phyloP scores from a whole-genome alignment of 208 protist species.

The Leishmania tropica region DNA sequence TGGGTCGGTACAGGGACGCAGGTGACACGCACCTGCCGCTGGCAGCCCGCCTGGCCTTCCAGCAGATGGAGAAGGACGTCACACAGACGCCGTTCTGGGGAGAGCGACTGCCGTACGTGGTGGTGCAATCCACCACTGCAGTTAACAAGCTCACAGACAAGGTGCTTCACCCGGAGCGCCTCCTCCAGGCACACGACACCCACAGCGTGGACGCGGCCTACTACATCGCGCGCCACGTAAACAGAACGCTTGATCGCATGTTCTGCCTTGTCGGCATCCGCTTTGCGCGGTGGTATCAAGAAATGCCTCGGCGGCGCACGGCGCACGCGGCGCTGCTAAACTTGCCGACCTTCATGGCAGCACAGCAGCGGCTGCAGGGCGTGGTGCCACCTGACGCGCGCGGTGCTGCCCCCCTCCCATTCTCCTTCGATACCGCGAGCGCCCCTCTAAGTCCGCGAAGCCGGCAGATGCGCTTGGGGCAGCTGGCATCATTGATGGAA shows the following conservation, averaged over 20 bases:
- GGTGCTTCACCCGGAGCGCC: constrained; percentile 60
- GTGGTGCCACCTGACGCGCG: not conserved
- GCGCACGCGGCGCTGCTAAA: constrained; percentile 29
- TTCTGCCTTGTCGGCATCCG: constrained; percentile 78
- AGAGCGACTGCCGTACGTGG: constrained; percentile 78
- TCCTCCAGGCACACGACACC: constrained; percentile 40
- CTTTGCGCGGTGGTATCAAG: constrained; percentile 55
- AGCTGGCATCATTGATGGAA: not conserved
- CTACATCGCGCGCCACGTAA: constrained; percentile 81
- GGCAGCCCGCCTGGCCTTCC: constrained; percentile 62
- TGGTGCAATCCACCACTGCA: constrained; percentile 38
- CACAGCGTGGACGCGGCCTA: constrained; percentile 65
- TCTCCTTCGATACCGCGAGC: not conserved
- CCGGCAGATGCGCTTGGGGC: not conserved
- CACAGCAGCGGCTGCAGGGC: constrained; percentile 7
- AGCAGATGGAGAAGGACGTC: constrained; percentile 64
- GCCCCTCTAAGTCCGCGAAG: not conserved
- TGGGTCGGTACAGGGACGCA: constrained; percentile 55
- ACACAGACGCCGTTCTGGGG: constrained; percentile 72
- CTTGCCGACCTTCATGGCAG: constrained; percentile 22
- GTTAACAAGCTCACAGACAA: constrained; percentile 23
- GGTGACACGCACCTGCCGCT: constrained; percentile 46
- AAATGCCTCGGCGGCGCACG: constrained; percentile 55
- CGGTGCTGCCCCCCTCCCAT: not conserved
- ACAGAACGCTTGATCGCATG: constrained; percentile 78